Evolutionary conservation across 2,329 filamentous ascomycete genomes (phyloP).

Genomic region (Phialophora chinensis): DNA sequence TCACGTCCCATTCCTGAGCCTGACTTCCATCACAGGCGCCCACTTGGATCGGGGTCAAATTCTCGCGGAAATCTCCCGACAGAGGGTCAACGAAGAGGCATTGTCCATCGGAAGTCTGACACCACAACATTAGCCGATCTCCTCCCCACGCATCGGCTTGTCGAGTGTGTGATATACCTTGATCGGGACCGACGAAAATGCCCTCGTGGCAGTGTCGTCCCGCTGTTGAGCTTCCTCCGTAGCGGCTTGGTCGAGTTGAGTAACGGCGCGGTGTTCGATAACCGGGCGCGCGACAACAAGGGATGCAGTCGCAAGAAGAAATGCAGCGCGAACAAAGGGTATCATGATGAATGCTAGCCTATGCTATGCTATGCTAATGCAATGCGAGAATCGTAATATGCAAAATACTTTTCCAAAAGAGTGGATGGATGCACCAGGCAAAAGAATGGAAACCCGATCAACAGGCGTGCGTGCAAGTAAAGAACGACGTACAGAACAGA

Average conservation of each 20-base stretch:
- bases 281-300: conserved; percentile 20
- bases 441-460: conserved; percentile 29
- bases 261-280: conserved; percentile 50
- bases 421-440: conserved; percentile 23
- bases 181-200: conserved; percentile 55
- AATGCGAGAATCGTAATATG: neutral
- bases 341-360: conserved; percentile 15
- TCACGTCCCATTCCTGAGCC: conserved; percentile 59
- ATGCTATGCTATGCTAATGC: neutral
- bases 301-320: conserved; percentile 21
- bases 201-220: conserved; percentile 56
- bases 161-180: conserved; percentile 41
- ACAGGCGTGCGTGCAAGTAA: conserved; percentile 25
- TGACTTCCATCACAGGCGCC: conserved; percentile 54
- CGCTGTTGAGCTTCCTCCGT: conserved; percentile 57
- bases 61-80: conserved; percentile 61
- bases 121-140: neutral
- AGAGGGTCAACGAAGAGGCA: conserved; percentile 61
- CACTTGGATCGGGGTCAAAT: conserved; percentile 58
- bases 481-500: conserved; percentile 16
- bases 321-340: conserved; percentile 12
- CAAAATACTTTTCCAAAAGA: conserved; percentile 1
- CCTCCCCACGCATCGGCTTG: neutral
- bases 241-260: conserved; percentile 56
- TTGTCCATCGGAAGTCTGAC: conserved; percentile 54